phyloP scores from a whole-genome alignment of 2,329 filamentous ascomycete genomes.

The Amylocarpus encephaloides region DNA sequence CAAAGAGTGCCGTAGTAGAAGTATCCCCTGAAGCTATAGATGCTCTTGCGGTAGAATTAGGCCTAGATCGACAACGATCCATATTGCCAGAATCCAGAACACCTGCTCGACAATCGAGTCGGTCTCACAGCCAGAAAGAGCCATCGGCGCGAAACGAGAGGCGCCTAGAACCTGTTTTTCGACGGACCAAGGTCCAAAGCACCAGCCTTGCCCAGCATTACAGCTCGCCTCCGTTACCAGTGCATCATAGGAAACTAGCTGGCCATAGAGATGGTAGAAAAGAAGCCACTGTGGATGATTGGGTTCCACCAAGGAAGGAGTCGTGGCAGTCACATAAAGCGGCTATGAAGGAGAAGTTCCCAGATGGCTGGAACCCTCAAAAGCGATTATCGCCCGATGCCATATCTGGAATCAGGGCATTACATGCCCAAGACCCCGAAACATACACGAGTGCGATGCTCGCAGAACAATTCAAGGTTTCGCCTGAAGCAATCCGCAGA shows the following conservation, averaged over 20 bases:
- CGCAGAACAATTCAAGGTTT: conserved; percentile 75
- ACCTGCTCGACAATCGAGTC: neutral
- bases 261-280: neutral
- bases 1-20: conserved; percentile 29
- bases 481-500: conserved; percentile 76
- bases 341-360: conserved; percentile 71
- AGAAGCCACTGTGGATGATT: conserved; percentile 9
- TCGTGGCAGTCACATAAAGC: conserved; percentile 72
- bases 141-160: neutral
- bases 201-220: conserved; percentile 12
- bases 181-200: conserved; percentile 7
- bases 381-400: conserved; percentile 91
- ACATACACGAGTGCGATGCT: conserved; percentile 70
- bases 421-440: conserved; percentile 71
- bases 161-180: conserved; percentile 1
- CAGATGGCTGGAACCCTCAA: conserved; percentile 71
- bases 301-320: conserved; percentile 34
- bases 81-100: neutral
- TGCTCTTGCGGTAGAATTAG: conserved; percentile 22
- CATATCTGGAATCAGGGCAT: conserved; percentile 77
- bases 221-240: conserved; percentile 1
- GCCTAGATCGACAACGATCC: neutral
- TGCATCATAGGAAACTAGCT: neutral
- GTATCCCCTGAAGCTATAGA: conserved; percentile 34
- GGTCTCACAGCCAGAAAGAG: conserved; percentile 1